Conservation (phyloP, 176 grass and related monocot genomes). For the Oryza glaberrima region DNA sequence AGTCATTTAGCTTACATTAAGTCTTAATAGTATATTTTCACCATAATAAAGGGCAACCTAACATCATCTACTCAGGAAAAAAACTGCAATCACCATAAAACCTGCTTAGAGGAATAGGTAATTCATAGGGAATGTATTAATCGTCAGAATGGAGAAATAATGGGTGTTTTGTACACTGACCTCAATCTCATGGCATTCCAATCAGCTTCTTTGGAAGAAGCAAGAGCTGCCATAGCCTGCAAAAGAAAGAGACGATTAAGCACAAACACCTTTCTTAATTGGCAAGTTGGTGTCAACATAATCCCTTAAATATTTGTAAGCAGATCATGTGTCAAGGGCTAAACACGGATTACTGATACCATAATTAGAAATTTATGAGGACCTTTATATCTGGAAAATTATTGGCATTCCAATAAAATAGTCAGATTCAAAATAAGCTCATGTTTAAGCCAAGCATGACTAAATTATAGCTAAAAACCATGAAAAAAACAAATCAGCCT, state of each 20-base stretch:
- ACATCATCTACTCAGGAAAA: background rate
- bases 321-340: too few species aligned
- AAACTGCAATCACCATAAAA: background rate
- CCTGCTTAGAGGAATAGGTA: background rate
- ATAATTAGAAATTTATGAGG: background rate
- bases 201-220: conserved; percentile 91
- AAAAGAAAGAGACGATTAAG: conserved; percentile 23
- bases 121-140: background rate
- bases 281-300: background rate
- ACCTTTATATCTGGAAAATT: background rate
- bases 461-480: background rate
- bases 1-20: background rate
- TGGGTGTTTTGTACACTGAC: conserved; percentile 47
- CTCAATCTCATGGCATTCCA: conserved; percentile 85
- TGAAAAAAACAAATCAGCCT: background rate
- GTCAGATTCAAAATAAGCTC: background rate
- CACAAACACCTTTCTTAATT: background rate
- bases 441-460: background rate
- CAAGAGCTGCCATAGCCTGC: conserved; percentile 98
- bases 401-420: background rate
- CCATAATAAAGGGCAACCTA: background rate
- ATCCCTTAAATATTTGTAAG: background rate
- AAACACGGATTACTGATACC: background rate
- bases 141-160: background rate
- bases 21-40: background rate